These are phyloP conservation scores for Liquidambar formosana DNA, from an alignment of 164 flowering plant genomes.

Conservation along the genomic window DNA sequence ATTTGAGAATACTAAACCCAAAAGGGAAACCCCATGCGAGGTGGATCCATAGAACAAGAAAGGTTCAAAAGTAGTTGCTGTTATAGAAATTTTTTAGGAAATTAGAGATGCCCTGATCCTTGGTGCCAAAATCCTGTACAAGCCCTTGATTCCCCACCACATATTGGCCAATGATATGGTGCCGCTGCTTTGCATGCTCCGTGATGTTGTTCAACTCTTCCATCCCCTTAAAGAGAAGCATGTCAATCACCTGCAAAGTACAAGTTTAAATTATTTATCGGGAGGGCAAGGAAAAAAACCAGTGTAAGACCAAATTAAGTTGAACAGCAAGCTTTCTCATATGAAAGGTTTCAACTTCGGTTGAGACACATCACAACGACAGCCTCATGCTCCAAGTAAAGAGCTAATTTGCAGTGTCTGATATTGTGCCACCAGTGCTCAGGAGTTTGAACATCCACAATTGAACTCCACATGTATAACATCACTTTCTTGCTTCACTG, in stretches of 20 bases:
- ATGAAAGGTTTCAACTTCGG: too few relatives aligned
- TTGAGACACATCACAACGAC: too few relatives aligned
- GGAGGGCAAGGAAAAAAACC: too few relatives aligned
- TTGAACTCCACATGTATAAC: too few relatives aligned
- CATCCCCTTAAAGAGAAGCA: constrained; percentile 83
- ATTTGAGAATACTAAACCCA: not conserved
- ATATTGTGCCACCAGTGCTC: too few relatives aligned
- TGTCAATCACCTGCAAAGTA: constrained; percentile 74
- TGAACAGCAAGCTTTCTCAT: too few relatives aligned
- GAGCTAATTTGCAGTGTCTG: too few relatives aligned
- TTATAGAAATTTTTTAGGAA: constrained; percentile 79
- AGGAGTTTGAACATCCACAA: too few relatives aligned
- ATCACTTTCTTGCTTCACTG: too few relatives aligned
- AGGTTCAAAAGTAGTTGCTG: constrained; percentile 58
- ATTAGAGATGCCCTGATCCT: constrained; percentile 59
- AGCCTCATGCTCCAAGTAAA: too few relatives aligned
- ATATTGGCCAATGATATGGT: constrained; percentile 90
- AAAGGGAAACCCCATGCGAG: not conserved
- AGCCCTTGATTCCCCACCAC: constrained; percentile 64
- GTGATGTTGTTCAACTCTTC: constrained; percentile 74
- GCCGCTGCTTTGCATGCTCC: constrained; percentile 91
- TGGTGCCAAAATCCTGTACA: constrained; percentile 51
- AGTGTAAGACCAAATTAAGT: too few relatives aligned
- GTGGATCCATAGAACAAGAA: not conserved
- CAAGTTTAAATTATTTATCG: not conserved